These are phyloP conservation scores for Eucalyptus polybractea DNA, from an alignment of 345 rosid genomes.

Conservation along the genomic window DNA sequence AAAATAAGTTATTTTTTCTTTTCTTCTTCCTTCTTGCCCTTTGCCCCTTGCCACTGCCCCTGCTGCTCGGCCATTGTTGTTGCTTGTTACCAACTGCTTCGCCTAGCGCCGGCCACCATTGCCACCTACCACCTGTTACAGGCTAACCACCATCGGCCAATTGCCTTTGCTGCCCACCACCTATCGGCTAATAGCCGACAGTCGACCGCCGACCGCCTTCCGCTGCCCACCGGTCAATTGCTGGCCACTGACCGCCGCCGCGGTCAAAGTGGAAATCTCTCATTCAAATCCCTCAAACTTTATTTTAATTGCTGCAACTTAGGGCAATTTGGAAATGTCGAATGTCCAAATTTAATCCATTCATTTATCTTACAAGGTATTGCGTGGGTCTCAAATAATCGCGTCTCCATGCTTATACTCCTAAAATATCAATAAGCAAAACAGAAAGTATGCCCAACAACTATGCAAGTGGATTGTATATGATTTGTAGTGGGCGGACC, in stretches of 20 bases:
- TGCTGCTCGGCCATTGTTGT: too few species aligned
- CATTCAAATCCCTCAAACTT: background rate
- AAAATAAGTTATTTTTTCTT: too few species aligned
- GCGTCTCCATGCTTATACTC: too few species aligned
- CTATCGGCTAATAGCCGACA: too few species aligned
- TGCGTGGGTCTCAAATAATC: background rate
- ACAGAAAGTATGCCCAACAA: too few species aligned
- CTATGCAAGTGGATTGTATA: too few species aligned
- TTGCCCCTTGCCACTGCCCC: too few species aligned
- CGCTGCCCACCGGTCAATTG: rapidly evolving
- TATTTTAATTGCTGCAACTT: too few species aligned
- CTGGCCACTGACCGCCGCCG: rapidly evolving
- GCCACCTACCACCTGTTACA: rapidly evolving
- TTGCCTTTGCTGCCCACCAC: rapidly evolving
- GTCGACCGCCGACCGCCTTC: rapidly evolving
- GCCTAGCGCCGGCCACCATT: rapidly evolving
- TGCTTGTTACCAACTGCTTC: rapidly evolving
- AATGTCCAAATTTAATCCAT: background rate
- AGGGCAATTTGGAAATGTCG: background rate
- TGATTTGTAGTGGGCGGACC: background rate
- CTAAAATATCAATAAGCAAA: too few species aligned
- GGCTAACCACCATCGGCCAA: rapidly evolving
- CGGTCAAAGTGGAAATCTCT: too few species aligned
- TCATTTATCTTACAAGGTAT: rapidly evolving
- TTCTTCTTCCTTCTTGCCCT: too few species aligned